Percentiles rank a stretch among this genome's conserved stretches.
phyloP scores from a whole-genome alignment of 192 early-diverging fungal species.

The Podila horticola region DNA sequence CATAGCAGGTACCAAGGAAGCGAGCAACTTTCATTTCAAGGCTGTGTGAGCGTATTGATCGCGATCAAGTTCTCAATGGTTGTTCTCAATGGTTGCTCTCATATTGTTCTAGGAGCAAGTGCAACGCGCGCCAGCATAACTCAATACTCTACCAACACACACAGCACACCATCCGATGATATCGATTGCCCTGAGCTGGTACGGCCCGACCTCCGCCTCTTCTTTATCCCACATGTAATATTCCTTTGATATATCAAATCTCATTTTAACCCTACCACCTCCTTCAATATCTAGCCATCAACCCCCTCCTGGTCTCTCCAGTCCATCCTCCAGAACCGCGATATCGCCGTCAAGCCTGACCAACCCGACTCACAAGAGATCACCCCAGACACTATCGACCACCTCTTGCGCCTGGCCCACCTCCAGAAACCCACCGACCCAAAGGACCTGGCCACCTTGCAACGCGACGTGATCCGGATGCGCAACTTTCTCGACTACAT shows the following conservation, averaged over 20 bases:
- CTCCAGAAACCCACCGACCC: constrained; percentile 28
- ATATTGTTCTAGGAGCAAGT: no score
- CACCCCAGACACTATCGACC: constrained; percentile 33
- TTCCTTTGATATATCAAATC: no score
- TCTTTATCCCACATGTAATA: no score
- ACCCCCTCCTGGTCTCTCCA: constrained; percentile 40
- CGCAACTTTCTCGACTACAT: constrained; percentile 42
- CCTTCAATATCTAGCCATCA: neutral
- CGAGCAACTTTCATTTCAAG: no score
- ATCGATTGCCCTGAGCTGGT: constrained; percentile 13
- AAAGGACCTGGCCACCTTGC: constrained; percentile 16
- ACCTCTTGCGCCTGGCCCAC: constrained; percentile 28
- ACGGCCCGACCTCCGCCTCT: neutral
- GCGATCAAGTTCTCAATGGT: no score
- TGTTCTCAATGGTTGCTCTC: no score
- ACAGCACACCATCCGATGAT: neutral
- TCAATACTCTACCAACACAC: no score
- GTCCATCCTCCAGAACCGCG: constrained; percentile 17
- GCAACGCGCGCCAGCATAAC: no score
- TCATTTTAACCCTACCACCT: neutral
- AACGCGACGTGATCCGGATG: constrained; percentile 34
- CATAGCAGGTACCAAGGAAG: no score
- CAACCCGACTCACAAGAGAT: constrained; percentile 7
- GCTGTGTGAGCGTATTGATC: no score
- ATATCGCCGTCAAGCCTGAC: constrained; percentile 3